Percentiles rank a stretch among this genome's conserved stretches.
Conservation (phyloP, 148 eudicot genomes). For the Silene conica region DNA sequence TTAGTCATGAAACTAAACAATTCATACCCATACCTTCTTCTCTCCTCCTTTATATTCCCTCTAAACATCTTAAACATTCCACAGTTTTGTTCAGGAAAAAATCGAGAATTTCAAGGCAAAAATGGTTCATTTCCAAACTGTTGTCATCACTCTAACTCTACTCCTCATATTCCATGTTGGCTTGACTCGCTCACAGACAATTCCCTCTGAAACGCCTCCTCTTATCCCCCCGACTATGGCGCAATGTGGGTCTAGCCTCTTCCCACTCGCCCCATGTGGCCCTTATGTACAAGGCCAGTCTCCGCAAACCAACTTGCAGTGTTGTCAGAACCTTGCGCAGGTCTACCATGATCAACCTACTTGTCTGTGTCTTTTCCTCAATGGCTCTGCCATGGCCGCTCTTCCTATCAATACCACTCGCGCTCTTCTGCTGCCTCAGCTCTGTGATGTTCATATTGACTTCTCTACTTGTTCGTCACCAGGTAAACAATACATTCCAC, state of each 20-base stretch:
- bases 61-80: neutral
- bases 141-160: slow-evolving; percentile 9
- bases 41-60: slow-evolving; percentile 19
- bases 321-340: slow-evolving; percentile 47
- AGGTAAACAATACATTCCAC: slow-evolving; percentile 16
- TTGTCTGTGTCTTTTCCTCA: slow-evolving; percentile 66
- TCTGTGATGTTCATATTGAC: slow-evolving; percentile 45
- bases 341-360: slow-evolving; percentile 36
- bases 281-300: slow-evolving; percentile 59
- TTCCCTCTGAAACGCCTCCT: slow-evolving; percentile 16
- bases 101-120: neutral
- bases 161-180: slow-evolving; percentile 16
- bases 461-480: slow-evolving; percentile 47
- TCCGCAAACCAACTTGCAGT: slow-evolving; percentile 36
- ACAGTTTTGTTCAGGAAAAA: neutral
- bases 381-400: slow-evolving; percentile 42
- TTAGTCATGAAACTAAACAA: slow-evolving; percentile 20
- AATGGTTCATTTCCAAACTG: slow-evolving; percentile 24
- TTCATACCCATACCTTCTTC: slow-evolving; percentile 23
- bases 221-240: slow-evolving; percentile 38
- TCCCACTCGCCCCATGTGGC: slow-evolving; percentile 45
- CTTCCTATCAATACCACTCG: slow-evolving; percentile 62
- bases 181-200: slow-evolving; percentile 29
- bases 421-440: slow-evolving; percentile 56
- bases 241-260: slow-evolving; percentile 40